Evolutionary conservation across 352 stramenopile species (phyloP).

Genomic region (Phytophthora foliorum): DNA sequence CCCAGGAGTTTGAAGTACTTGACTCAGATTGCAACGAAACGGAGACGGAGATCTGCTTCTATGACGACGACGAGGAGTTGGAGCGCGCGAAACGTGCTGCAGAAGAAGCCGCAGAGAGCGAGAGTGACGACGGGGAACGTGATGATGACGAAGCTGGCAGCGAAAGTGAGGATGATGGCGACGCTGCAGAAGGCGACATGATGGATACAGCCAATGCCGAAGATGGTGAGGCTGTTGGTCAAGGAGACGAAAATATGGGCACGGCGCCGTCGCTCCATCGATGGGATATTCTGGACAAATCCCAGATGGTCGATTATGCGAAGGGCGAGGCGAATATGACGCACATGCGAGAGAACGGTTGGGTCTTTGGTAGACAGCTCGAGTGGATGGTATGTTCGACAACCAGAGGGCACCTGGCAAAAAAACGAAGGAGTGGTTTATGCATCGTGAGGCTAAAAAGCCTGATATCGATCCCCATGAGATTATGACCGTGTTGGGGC

Average conservation of each 20-base stretch:
- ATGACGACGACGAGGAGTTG: too few relatives aligned
- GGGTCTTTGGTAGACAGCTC: not conserved
- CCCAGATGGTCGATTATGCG: conserved; percentile 2
- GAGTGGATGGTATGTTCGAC: conserved; percentile 10
- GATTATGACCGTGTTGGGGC: not conserved
- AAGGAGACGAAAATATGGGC: too few relatives aligned
- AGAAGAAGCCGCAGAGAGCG: not conserved
- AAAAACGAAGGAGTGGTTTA: conserved; percentile 8
- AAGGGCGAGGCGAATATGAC: not conserved
- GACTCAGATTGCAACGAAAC: conserved; percentile 20
- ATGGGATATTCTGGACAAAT: too few relatives aligned
- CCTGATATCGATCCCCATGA: conserved; percentile 4
- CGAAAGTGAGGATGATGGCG: not conserved
- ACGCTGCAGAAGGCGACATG: not conserved
- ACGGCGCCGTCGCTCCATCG: too few relatives aligned
- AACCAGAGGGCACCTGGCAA: conserved; percentile 3
- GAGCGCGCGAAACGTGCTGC: not conserved
- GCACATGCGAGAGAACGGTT: conserved; percentile 1
- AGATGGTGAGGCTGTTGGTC: too few relatives aligned
- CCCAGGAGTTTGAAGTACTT: not conserved
- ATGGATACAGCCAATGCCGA: too few relatives aligned
- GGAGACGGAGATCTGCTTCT: conserved; percentile 12
- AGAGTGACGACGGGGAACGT: not conserved
- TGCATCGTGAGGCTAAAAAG: conserved; percentile 8
- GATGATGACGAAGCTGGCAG: too few relatives aligned